These are phyloP conservation scores for Samsoniella hepiali DNA, from an alignment of 2,329 filamentous ascomycete species.

Conservation along the genomic window DNA sequence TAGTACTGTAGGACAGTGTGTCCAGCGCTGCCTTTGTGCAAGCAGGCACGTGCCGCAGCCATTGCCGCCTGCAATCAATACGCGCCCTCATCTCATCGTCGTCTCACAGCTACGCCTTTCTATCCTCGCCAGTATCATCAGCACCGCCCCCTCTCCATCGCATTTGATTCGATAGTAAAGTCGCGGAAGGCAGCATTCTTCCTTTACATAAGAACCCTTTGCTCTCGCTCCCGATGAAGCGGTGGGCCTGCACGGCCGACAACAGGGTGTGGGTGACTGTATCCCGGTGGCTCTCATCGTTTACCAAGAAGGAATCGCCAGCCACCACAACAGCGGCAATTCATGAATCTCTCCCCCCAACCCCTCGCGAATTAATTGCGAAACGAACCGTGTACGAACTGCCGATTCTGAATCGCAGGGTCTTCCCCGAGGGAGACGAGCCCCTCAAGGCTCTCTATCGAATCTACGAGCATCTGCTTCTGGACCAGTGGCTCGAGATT, in stretches of 20 bases:
- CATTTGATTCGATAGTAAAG: conserved; percentile 10
- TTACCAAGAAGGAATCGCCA: conserved; percentile 10
- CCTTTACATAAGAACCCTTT: conserved; percentile 2
- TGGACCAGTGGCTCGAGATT: conserved; percentile 22
- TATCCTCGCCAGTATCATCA: conserved; percentile 9
- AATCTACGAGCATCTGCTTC: conserved; percentile 22
- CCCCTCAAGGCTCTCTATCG: conserved; percentile 22
- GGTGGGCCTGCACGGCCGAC: conserved; percentile 4
- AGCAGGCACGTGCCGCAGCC: conserved; percentile 12
- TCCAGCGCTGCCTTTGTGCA: conserved; percentile 9
- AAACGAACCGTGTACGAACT: conserved; percentile 21
- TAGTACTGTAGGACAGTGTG: too few species aligned
- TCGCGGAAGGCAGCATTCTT: conserved; percentile 8
- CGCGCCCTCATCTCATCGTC: conserved; percentile 1
- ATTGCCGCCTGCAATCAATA: neutral
- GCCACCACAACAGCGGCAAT: conserved; percentile 5
- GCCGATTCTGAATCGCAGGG: conserved; percentile 20
- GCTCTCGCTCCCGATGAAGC: conserved; percentile 4
- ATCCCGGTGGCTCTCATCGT: conserved; percentile 8
- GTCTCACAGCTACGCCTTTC: conserved; percentile 6
- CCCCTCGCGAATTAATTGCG: conserved; percentile 18
- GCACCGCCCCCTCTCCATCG: conserved; percentile 5
- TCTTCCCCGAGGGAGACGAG: conserved; percentile 13
- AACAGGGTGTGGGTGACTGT: conserved; percentile 7
- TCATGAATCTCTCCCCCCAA: conserved; percentile 31